phyloP scores from a whole-genome alignment of 257 asterid species.

The Mitragyna speciosa region DNA sequence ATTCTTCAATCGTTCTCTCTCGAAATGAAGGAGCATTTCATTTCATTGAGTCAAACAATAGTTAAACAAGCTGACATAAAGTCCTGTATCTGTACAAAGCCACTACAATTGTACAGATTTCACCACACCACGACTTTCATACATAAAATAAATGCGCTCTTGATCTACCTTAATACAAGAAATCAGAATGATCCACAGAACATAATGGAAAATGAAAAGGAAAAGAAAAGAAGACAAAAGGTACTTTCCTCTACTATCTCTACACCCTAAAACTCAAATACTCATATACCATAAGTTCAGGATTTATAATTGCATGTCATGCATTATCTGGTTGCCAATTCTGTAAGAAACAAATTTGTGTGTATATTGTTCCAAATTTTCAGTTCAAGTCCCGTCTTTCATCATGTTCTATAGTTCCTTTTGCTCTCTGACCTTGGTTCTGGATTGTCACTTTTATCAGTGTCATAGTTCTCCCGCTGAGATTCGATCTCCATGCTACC shows the following conservation, averaged over 20 bases:
- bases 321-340: conserved; percentile 10
- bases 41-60: neutral
- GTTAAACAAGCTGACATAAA: neutral
- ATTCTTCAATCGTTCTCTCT: neutral
- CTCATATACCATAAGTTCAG: conserved; percentile 6
- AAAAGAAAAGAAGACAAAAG: conserved; percentile 8
- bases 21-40: neutral
- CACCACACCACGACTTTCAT: conserved; percentile 21
- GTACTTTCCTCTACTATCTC: conserved; percentile 21
- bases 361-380: conserved; percentile 16
- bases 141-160: conserved; percentile 31
- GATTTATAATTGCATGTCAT: neutral
- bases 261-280: conserved; percentile 21
- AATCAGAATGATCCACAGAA: conserved; percentile 2
- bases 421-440: conserved; percentile 49
- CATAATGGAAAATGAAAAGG: neutral
- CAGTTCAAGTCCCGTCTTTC: neutral
- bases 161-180: conserved; percentile 32
- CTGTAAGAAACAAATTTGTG: conserved; percentile 15
- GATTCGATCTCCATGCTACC: conserved; percentile 63
- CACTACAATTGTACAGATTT: neutral
- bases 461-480: conserved; percentile 56
- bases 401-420: conserved; percentile 29
- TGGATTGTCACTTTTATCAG: conserved; percentile 75
- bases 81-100: conserved; percentile 31